A percentile compares a stretch with the other conserved stretches of the same genome.
Evolutionary conservation across 495 filamentous ascomycete species (phyloP).

Genomic region (Neurospora sp.): DNA sequence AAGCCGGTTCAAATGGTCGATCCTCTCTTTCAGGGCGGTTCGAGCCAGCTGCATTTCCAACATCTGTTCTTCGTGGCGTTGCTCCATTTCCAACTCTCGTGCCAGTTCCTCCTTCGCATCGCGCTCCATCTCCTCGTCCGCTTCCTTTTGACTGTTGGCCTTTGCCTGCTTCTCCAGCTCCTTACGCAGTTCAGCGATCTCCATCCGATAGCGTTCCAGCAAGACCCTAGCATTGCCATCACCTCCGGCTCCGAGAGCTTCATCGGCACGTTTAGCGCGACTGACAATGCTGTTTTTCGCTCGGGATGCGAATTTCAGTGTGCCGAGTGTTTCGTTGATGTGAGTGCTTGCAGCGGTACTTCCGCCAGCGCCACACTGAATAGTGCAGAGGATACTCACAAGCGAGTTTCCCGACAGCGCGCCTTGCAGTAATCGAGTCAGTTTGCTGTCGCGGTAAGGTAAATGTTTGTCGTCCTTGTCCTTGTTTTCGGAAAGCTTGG

Average conservation of each 20-base stretch:
- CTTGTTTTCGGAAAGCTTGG: slow-evolving; percentile 69
- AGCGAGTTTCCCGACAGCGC: slow-evolving; percentile 89
- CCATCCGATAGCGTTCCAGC: slow-evolving; percentile 87
- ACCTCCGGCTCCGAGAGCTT: slow-evolving; percentile 63
- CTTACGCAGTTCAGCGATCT: slow-evolving; percentile 71
- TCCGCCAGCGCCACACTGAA: slow-evolving; percentile 64
- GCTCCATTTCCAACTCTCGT: slow-evolving; percentile 68
- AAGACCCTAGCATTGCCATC: slow-evolving; percentile 80
- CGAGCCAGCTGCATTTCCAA: slow-evolving; percentile 95
- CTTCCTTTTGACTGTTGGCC: slow-evolving; percentile 47
- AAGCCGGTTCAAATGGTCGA: slow-evolving; percentile 92
- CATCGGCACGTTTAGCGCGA: slow-evolving; percentile 91
- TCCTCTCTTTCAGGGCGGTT: slow-evolving; percentile 91
- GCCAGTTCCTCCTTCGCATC: slow-evolving; percentile 55
- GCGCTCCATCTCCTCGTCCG: slow-evolving; percentile 51
- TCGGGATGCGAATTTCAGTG: slow-evolving; percentile 89
- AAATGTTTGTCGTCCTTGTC: slow-evolving; percentile 87
- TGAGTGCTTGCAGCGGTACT: slow-evolving; percentile 56
- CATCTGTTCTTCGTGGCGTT: slow-evolving; percentile 92
- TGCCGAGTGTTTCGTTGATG: slow-evolving; percentile 84
- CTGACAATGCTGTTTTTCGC: slow-evolving; percentile 97
- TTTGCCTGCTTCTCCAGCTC: slow-evolving; percentile 74
- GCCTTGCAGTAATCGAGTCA: slow-evolving; percentile 85
- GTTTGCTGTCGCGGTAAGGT: slow-evolving; percentile 93
- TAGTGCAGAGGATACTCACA: slow-evolving; percentile 93